Conservation (phyloP, 805 yeast species). For the Candida qinlingensis region DNA sequence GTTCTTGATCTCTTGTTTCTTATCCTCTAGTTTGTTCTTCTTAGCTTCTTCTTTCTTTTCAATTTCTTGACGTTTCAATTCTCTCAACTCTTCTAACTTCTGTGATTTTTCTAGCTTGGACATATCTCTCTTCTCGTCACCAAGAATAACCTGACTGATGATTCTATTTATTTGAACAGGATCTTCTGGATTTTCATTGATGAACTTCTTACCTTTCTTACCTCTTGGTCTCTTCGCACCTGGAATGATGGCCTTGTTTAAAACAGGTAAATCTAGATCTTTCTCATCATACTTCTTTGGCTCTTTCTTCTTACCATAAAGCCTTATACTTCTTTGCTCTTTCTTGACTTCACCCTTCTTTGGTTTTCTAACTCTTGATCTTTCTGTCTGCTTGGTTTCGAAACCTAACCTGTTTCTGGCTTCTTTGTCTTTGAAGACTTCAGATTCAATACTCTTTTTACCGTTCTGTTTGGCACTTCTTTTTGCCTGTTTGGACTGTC, state of each 20-base stretch:
- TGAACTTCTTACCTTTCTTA: slow-evolving; percentile 81
- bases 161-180: slow-evolving; percentile 57
- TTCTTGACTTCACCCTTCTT: slow-evolving; percentile 54
- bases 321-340: slow-evolving; percentile 55
- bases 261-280: slow-evolving; percentile 71
- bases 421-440: slow-evolving; percentile 57
- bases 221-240: slow-evolving; percentile 76
- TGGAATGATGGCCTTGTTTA: slow-evolving; percentile 81
- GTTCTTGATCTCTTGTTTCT: slow-evolving; percentile 69
- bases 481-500: slow-evolving; percentile 56
- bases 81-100: slow-evolving; percentile 86
- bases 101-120: slow-evolving; percentile 87
- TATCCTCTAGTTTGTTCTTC: slow-evolving; percentile 62
- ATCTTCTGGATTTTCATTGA: slow-evolving; percentile 55
- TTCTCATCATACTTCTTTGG: slow-evolving; percentile 59
- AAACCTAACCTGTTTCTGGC: slow-evolving; percentile 62
- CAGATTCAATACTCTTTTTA: slow-evolving; percentile 56
- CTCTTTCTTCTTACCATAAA: slow-evolving; percentile 56
- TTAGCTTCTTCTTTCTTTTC: slow-evolving; percentile 77
- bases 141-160: slow-evolving; percentile 76
- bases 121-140: slow-evolving; percentile 71
- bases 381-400: slow-evolving; percentile 39
- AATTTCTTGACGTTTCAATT: slow-evolving; percentile 77
- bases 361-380: slow-evolving; percentile 45
- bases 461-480: slow-evolving; percentile 47